Base-by-base conservation (phyloP, 106 monocot species). In the Allium fistulosum region DNA sequence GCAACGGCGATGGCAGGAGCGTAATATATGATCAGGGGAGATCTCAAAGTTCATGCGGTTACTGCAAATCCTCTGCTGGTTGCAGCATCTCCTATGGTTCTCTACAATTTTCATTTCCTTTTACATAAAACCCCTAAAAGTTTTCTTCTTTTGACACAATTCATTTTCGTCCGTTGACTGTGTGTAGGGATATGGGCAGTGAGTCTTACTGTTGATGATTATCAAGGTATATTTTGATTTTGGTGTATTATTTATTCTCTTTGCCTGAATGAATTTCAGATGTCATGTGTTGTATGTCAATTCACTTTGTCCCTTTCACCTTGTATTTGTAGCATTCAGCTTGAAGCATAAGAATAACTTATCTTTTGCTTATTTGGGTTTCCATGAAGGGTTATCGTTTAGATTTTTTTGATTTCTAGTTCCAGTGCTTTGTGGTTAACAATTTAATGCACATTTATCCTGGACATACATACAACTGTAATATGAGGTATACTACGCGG, bases 1-100 rank as follows among this genome's bases (percentile, higher is more conserved):
- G 81, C 70, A 61, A 58, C 67, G 66, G 62, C 61, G 67, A 69
- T 63, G 86, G 79, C n/a, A 77, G 80, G 28, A 71, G 83, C 53
- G 77, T 83, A 67, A 73, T 88, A 49, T 13, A 58, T 13, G 88
- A 88, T 73, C 70, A 59, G 13, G 83, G 84, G 10, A 28, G 48
- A 47, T 67, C 61, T 48, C 65, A 60, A 59, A 71, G 71, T 63
- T 52, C 76, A 53, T 88, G 88, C 71, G 88, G 88, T 47, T 88
- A 88, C 81, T 88, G 88, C 78, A 69, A 61, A 77, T 83, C 87
- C 66, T 17, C 69, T n/a, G 59, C 57, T 4, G 61, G 18, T 63
- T 72, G 78, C 66, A 68, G 71, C 80, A 46, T 80, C 80, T 78
- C 77, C 62, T 80, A 87, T 52, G 87, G 87, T 87, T 63, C n/a